Evolutionary conservation across 768 basidiomycete species (phyloP).

Genomic region (Collybiopsis confluens): DNA sequence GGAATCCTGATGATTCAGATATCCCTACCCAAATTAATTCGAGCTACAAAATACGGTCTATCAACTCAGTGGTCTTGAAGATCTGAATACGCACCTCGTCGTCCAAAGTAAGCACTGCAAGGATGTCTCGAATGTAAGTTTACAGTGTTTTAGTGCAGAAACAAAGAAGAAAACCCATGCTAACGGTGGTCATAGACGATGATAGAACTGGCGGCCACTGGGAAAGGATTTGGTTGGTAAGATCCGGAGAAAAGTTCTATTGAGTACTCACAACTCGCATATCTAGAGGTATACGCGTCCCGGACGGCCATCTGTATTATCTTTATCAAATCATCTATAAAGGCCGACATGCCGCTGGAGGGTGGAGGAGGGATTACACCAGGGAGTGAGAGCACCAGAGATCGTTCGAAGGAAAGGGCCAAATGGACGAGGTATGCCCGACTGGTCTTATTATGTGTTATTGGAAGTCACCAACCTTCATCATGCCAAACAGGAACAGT

Average conservation of each 20-base stretch:
- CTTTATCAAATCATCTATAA: not conserved
- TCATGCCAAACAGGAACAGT: no score
- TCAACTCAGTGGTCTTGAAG: not conserved
- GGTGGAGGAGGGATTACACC: no score
- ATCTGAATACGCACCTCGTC: not conserved
- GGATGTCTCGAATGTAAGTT: not conserved
- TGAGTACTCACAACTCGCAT: no score
- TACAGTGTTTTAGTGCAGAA: not conserved
- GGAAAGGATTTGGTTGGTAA: no score
- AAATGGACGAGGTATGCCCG: not conserved
- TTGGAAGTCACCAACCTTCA: not conserved
- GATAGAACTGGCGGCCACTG: no score
- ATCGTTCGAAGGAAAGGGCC: not conserved
- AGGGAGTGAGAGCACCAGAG: no score
- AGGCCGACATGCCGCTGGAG: slow-evolving; percentile 1
- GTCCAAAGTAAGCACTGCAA: not conserved
- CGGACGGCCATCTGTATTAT: not conserved
- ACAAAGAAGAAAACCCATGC: not conserved
- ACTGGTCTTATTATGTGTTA: not conserved
- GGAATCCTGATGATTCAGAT: not conserved
- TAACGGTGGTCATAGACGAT: not conserved
- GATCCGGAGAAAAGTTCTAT: no score
- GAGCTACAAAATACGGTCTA: slow-evolving; percentile 39
- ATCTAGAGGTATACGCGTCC: no score
- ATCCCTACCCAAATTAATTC: slow-evolving; percentile 50